A percentile compares a stretch with the other conserved stretches of the same genome.
These are phyloP conservation scores for Annulohypoxylon moriforme DNA, from an alignment of 495 filamentous ascomycete species.

Conservation along the genomic window DNA sequence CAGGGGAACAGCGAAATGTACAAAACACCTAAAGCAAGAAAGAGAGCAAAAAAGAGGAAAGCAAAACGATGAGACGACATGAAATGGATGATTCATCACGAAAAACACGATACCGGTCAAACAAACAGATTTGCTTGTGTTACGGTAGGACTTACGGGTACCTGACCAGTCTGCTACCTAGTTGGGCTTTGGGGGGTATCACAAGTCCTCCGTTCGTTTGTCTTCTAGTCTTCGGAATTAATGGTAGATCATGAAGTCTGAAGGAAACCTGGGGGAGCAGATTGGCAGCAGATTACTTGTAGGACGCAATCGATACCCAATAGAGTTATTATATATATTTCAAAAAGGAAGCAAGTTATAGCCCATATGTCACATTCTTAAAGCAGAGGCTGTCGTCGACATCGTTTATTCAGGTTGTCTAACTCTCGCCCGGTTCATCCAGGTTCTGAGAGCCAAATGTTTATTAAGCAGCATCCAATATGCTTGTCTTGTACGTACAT, in stretches of 20 bases:
- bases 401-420: background rate
- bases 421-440: background rate
- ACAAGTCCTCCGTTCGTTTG: background rate
- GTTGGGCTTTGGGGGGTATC: background rate
- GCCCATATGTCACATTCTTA: too few relatives aligned
- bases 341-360: background rate
- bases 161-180: conserved; percentile 6
- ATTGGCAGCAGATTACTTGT: background rate
- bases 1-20: background rate
- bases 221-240: background rate
- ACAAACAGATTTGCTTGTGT: background rate
- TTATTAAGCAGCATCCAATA: background rate
- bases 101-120: background rate
- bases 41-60: background rate
- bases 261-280: background rate
- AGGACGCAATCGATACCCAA: conserved; percentile 20
- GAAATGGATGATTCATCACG: background rate
- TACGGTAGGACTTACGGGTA: background rate
- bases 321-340: background rate
- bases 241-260: background rate
- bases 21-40: background rate
- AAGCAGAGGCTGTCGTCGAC: background rate
- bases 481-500: background rate
- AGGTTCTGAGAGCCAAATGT: background rate
- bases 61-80: background rate